Evolutionary conservation across 305 asterid genomes (phyloP).

Genomic region (Fraxinus floribunda): DNA sequence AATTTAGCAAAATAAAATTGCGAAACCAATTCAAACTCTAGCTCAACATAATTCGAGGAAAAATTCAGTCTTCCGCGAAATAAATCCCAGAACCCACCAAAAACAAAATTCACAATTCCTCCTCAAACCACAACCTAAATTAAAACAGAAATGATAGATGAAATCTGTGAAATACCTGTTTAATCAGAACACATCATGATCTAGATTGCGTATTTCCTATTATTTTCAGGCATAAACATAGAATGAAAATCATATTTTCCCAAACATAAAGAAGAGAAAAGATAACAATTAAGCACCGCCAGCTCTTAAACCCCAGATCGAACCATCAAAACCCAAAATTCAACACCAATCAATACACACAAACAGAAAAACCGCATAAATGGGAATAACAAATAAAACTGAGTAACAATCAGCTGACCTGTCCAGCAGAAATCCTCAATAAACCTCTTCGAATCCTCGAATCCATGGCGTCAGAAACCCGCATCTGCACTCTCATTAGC

Average conservation of each 20-base stretch:
- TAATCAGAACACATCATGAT: neutral
- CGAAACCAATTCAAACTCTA: neutral
- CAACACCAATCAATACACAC: neutral
- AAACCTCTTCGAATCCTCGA: slow-evolving; percentile 85
- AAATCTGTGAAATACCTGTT: neutral
- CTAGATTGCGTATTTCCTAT: slow-evolving; percentile 24
- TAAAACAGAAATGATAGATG: neutral
- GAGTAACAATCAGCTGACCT: slow-evolving; percentile 44
- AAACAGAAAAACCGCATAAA: neutral
- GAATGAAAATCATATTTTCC: neutral
- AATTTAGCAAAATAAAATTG: neutral
- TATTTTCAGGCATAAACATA: neutral
- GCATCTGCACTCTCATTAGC: slow-evolving; percentile 85
- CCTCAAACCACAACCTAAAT: slow-evolving; percentile 10
- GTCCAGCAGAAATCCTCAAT: slow-evolving; percentile 92
- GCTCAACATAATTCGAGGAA: neutral
- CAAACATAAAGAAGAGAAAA: neutral
- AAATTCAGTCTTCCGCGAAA: neutral
- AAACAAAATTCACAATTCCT: neutral
- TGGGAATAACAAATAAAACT: neutral
- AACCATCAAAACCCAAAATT: slow-evolving; percentile 7
- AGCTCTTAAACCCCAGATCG: slow-evolving; percentile 23
- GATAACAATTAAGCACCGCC: neutral
- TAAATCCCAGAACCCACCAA: neutral
- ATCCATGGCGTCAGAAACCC: slow-evolving; percentile 68